phyloP scores from a whole-genome alignment of 2,329 filamentous ascomycete species.

The Paracoccidioides lutzii region DNA sequence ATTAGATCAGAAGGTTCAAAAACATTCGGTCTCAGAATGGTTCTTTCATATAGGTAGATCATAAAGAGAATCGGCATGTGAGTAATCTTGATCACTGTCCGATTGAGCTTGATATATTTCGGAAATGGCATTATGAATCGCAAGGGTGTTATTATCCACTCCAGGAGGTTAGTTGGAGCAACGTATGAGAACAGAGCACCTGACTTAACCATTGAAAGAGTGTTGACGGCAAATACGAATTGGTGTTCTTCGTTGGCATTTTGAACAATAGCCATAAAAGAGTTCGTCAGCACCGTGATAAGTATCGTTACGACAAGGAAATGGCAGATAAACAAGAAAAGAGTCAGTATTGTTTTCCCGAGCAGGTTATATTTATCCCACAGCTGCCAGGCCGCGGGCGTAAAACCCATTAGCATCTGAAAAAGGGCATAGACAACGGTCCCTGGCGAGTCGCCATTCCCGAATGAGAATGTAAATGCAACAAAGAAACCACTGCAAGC shows the following conservation, averaged over 20 bases:
- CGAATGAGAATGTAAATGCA: constrained; percentile 75
- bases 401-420: constrained; percentile 91
- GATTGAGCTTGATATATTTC: constrained; percentile 72
- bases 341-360: constrained; percentile 59
- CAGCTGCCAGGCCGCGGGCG: constrained; percentile 81
- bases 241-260: constrained; percentile 88
- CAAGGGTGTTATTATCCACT: constrained; percentile 75
- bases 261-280: constrained; percentile 86
- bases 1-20: constrained; percentile 77
- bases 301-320: constrained; percentile 89
- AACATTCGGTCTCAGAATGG: constrained; percentile 60
- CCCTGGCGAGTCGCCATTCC: constrained; percentile 53
- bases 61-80: constrained; percentile 78
- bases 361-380: constrained; percentile 73
- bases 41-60: constrained; percentile 77
- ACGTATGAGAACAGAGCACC: constrained; percentile 91
- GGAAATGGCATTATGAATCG: constrained; percentile 68
- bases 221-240: constrained; percentile 91
- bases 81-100: constrained; percentile 80
- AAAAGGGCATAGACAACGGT: constrained; percentile 84
- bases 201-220: constrained; percentile 97
- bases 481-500: constrained; percentile 91
- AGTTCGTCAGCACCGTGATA: constrained; percentile 91
- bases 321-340: constrained; percentile 89
- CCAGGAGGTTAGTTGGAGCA: constrained; percentile 79